These are phyloP conservation scores for Metschnikowia cubensis DNA, from an alignment of 805 yeast genomes.

Conservation along the genomic window DNA sequence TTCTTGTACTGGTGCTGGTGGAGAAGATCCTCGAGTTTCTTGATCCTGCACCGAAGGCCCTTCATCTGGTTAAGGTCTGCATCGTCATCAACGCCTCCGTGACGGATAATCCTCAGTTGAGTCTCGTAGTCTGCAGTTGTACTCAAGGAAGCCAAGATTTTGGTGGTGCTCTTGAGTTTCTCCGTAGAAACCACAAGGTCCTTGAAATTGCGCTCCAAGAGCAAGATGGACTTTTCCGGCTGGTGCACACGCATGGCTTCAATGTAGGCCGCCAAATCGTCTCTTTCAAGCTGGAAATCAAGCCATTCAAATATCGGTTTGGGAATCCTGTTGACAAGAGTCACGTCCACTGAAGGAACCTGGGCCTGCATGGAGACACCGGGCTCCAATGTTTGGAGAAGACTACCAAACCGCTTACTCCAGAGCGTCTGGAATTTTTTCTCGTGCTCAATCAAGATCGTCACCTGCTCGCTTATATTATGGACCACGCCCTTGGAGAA, in stretches of 20 bases:
- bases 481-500: conserved; percentile 35
- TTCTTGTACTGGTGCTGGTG: conserved; percentile 68
- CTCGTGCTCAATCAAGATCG: conserved; percentile 56
- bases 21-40: conserved; percentile 68
- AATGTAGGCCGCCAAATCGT: conserved; percentile 30
- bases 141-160: conserved; percentile 27
- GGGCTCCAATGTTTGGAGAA: conserved; percentile 23
- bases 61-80: conserved; percentile 40
- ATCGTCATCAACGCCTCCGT: conserved; percentile 18
- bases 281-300: conserved; percentile 31
- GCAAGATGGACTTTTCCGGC: conserved; percentile 28
- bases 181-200: conserved; percentile 40
- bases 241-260: conserved; percentile 25
- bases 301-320: conserved; percentile 29
- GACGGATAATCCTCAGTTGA: not conserved
- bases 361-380: conserved; percentile 12
- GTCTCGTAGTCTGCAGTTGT: conserved; percentile 14
- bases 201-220: conserved; percentile 43
- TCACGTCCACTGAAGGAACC: conserved; percentile 22
- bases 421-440: conserved; percentile 52
- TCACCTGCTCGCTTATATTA: conserved; percentile 54
- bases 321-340: conserved; percentile 11
- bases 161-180: conserved; percentile 33
- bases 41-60: conserved; percentile 69
- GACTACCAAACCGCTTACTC: conserved; percentile 56